A percentile compares a stretch with the other conserved stretches of the same genome.
These are phyloP conservation scores for Quercus berberidifolia DNA, from an alignment of 306 rosid species.

Conservation along the genomic window DNA sequence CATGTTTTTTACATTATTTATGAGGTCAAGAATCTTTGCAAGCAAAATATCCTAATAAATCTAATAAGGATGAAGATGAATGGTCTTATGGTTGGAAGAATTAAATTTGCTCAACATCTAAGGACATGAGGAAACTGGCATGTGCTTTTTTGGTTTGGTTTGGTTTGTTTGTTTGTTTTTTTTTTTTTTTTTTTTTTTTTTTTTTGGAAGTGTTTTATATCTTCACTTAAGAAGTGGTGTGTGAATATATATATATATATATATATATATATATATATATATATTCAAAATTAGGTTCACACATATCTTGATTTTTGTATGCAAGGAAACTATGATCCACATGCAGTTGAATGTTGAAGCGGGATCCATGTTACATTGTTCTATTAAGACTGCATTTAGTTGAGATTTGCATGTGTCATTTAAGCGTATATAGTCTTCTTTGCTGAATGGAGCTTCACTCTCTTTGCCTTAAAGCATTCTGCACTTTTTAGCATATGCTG, in stretches of 20 bases:
- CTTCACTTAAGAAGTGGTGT: background rate
- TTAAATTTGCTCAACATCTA: background rate
- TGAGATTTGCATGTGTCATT: background rate
- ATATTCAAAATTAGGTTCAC: background rate
- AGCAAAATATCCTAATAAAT: constrained; percentile 29
- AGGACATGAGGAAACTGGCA: background rate
- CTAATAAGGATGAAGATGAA: constrained; percentile 55
- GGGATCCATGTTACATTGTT: too few relatives aligned
- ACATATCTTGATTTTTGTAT: background rate
- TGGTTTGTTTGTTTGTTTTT: too few relatives aligned
- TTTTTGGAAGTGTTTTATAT: background rate
- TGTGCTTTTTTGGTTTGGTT: too few relatives aligned
- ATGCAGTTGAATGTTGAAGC: background rate
- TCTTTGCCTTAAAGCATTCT: background rate
- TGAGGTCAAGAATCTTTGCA: constrained; percentile 18
- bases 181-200: too few relatives aligned
- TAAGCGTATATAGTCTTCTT: background rate
- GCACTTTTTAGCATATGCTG: background rate
- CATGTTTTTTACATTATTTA: background rate
- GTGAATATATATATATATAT: background rate
- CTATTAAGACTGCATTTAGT: background rate
- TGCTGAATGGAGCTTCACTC: background rate
- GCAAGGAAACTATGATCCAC: background rate
- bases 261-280: background rate
- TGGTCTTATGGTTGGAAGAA: constrained; percentile 93